Percentiles rank a stretch among this genome's conserved stretches.
Evolutionary conservation across 1,284 basidiomycete species (phyloP).

Genomic region (Cryptococcus maquisensis): DNA sequence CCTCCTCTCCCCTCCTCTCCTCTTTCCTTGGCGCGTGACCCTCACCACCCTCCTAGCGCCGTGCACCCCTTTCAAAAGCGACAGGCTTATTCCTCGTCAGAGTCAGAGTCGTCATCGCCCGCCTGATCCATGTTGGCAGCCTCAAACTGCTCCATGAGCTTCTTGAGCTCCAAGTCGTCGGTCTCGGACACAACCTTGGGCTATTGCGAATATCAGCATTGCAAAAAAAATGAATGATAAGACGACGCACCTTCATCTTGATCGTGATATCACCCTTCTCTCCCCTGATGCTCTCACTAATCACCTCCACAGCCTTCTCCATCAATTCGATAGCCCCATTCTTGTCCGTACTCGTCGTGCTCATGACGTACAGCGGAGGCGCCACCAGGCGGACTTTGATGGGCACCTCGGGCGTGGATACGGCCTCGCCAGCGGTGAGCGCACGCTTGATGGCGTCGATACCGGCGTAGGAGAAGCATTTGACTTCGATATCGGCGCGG

Average conservation of each 20-base stretch:
- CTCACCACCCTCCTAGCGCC: background rate
- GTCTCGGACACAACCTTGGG: slow-evolving; percentile 96
- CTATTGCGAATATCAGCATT: slow-evolving; percentile 48
- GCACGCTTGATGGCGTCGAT: slow-evolving; percentile 97
- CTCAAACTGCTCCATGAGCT: slow-evolving; percentile 87
- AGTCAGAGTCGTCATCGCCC: slow-evolving; percentile 66
- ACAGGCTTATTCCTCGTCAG: slow-evolving; percentile 39
- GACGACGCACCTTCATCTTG: slow-evolving; percentile 85
- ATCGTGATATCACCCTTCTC: slow-evolving; percentile 82
- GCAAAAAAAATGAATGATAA: background rate
- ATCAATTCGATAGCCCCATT: slow-evolving; percentile 86
- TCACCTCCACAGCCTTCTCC: slow-evolving; percentile 87
- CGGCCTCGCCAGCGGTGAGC: slow-evolving; percentile 76
- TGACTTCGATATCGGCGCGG: slow-evolving; percentile 94
- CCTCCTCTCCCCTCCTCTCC: too few species aligned
- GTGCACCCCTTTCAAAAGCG: too few species aligned
- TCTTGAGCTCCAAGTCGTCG: slow-evolving; percentile 89
- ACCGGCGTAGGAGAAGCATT: slow-evolving; percentile 94
- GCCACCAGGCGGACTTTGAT: slow-evolving; percentile 98
- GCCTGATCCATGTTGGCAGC: slow-evolving; percentile 91
- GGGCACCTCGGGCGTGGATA: slow-evolving; percentile 84
- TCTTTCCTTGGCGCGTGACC: background rate
- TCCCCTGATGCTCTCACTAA: slow-evolving; percentile 76
- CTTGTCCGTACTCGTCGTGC: slow-evolving; percentile 96
- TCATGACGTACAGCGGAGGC: slow-evolving; percentile 91